These are phyloP conservation scores for Rhodomyrtus tomentosa DNA, from an alignment of 345 rosid species.

Conservation along the genomic window DNA sequence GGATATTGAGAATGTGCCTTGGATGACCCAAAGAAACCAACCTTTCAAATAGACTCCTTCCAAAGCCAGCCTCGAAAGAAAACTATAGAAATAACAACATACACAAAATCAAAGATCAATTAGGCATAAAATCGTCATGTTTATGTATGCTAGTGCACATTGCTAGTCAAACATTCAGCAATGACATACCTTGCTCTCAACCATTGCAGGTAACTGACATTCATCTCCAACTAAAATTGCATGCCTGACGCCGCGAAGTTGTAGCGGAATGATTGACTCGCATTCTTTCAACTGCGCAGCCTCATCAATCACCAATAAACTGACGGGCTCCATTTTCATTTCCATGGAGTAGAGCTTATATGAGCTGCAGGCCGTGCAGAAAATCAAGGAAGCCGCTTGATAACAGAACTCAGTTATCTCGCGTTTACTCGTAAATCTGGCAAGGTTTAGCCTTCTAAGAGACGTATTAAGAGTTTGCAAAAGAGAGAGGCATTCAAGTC, in stretches of 20 bases:
- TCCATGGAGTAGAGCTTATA: not conserved
- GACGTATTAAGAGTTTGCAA: not conserved
- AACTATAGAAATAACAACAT: not conserved
- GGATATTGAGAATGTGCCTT: not conserved
- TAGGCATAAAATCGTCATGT: not conserved
- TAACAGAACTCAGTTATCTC: not conserved
- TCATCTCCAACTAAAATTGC: slow-evolving; percentile 6
- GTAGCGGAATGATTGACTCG: not conserved
- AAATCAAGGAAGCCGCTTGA: not conserved
- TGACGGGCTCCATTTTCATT: not conserved
- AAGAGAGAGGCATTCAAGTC: not conserved
- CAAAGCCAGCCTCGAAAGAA: not conserved
- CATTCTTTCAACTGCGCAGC: slow-evolving; percentile 3
- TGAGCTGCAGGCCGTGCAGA: slow-evolving; percentile 1
- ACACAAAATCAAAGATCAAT: not conserved
- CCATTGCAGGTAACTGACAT: not conserved
- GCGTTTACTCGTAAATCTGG: not conserved
- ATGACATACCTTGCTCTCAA: not conserved
- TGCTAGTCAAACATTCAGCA: not conserved
- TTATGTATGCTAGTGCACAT: not conserved
- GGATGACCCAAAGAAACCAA: not conserved
- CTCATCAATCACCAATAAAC: slow-evolving; percentile 2
- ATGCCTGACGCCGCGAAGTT: not conserved
- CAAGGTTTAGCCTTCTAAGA: not conserved
- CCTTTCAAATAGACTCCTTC: not conserved